Percentiles rank a stretch among this genome's conserved stretches.
phyloP scores from a whole-genome alignment of 169 alveolate species.

The Plasmodium fragile region DNA sequence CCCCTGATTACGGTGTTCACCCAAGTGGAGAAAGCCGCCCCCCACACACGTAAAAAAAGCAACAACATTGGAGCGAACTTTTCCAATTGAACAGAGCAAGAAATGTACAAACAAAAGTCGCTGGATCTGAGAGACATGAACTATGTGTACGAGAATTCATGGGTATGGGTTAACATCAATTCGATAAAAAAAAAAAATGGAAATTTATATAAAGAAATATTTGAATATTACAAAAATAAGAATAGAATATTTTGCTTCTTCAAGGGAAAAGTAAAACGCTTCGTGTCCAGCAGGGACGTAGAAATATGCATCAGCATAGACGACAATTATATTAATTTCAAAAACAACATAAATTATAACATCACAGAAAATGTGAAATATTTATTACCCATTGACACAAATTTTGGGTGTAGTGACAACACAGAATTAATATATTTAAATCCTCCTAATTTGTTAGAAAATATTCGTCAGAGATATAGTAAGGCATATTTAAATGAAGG shows the following conservation, averaged over 20 bases:
- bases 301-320: constrained; percentile 59
- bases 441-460: constrained; percentile 82
- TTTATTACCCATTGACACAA: constrained; percentile 74
- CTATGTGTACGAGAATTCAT: constrained; percentile 69
- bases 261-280: constrained; percentile 64
- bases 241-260: constrained; percentile 59
- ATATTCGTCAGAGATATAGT: constrained; percentile 73
- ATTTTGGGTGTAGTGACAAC: constrained; percentile 80
- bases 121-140: constrained; percentile 50
- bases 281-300: constrained; percentile 66
- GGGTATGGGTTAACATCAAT: constrained; percentile 75
- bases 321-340: constrained; percentile 27
- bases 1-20: background rate
- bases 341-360: constrained; percentile 45
- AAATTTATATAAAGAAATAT: constrained; percentile 54
- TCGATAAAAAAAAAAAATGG: constrained; percentile 68
- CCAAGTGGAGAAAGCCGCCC: background rate
- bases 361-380: constrained; percentile 75
- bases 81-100: background rate
- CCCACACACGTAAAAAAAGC: background rate
- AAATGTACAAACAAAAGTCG: constrained; percentile 72
- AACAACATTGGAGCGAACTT: background rate
- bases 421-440: constrained; percentile 80
- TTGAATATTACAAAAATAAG: constrained; percentile 41
- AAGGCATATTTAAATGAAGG: constrained; percentile 68